Percentiles rank a stretch among this genome's conserved stretches.
phyloP scores from a whole-genome alignment of 2,329 filamentous ascomycete genomes.

The Rutstroemia sydowiana region DNA sequence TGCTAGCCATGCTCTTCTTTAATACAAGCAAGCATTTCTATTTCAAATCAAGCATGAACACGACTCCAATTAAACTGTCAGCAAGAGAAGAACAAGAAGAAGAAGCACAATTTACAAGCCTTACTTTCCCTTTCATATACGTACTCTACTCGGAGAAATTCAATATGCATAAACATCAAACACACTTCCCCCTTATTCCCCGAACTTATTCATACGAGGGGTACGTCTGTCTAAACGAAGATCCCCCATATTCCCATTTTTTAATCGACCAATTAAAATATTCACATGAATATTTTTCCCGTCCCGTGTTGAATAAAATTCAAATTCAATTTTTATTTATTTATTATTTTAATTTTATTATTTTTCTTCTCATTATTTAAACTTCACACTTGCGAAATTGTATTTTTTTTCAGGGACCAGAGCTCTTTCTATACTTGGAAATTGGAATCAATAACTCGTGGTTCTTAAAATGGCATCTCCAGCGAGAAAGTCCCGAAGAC shows the following conservation, averaged over 20 bases:
- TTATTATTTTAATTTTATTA: background rate
- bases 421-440: too few species aligned
- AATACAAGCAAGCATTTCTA: background rate
- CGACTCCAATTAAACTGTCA: background rate
- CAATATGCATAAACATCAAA: slow-evolving; percentile 1
- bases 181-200: background rate
- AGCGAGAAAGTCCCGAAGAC: too few species aligned
- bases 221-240: background rate
- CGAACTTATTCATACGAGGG: background rate
- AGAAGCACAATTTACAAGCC: background rate
- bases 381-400: too few species aligned
- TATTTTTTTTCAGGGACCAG: too few species aligned
- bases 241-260: too few species aligned
- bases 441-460: too few species aligned
- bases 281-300: background rate
- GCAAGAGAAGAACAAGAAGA: background rate
- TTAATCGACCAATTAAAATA: slow-evolving; percentile 6
- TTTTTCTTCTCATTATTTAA: too few species aligned
- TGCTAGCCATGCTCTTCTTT: too few species aligned
- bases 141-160: background rate
- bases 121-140: background rate
- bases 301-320: background rate
- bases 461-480: too few species aligned
- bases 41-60: slow-evolving; percentile 6
- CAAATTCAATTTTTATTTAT: too few species aligned